Percentiles rank a stretch among this genome's conserved stretches.
Conservation (phyloP, 139 green algal genomes). For the Chlamydomonas asymmetrica region DNA sequence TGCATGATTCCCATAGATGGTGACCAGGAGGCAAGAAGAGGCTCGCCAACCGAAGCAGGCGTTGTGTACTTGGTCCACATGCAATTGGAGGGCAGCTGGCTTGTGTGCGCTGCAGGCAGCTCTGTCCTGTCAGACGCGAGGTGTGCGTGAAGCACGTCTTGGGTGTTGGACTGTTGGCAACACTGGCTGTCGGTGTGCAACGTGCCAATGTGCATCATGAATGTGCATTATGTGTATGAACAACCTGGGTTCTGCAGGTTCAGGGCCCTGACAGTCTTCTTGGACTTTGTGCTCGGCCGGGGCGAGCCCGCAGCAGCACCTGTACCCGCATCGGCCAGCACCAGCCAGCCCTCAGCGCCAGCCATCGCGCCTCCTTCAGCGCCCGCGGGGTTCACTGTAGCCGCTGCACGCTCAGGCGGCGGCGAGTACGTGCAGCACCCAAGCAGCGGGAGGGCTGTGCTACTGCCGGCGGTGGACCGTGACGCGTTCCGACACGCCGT, state of each 20-base stretch:
- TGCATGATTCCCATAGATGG: too few relatives aligned
- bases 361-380: background rate
- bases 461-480: too few relatives aligned
- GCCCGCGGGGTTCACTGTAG: background rate
- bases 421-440: background rate
- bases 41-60: too few relatives aligned
- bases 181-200: background rate
- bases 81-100: background rate
- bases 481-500: conserved; percentile 5
- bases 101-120: background rate
- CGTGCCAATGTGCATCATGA: background rate
- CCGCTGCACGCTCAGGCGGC: background rate
- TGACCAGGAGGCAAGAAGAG: too few relatives aligned
- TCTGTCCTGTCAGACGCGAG: background rate
- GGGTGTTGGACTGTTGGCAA: background rate
- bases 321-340: background rate
- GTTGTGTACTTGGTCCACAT: too few relatives aligned
- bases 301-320: too few relatives aligned
- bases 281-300: conserved; percentile 12
- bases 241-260: conserved; percentile 2
- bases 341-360: background rate
- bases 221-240: background rate
- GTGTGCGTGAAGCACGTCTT: background rate
- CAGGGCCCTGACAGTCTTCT: conserved; percentile 2
- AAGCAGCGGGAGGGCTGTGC: background rate